These are phyloP conservation scores for Irpex lacteus DNA, from an alignment of 1,284 basidiomycete genomes.

Conservation along the genomic window DNA sequence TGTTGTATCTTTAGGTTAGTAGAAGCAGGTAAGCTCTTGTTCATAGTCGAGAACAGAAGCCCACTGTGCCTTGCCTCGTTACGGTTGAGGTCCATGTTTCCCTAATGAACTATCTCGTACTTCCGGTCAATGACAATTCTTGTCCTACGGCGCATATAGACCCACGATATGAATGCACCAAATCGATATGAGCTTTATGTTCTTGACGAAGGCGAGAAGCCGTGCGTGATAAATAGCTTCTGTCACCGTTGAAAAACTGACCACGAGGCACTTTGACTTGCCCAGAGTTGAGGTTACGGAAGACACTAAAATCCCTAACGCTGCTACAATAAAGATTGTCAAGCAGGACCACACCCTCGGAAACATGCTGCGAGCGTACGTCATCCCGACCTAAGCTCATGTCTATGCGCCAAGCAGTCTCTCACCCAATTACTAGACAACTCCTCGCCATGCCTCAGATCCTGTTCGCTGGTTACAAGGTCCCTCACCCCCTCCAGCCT, in stretches of 20 bases:
- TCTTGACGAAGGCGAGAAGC: constrained; percentile 88
- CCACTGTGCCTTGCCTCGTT: neutral
- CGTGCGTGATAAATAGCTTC: constrained; percentile 52
- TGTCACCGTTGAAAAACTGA: neutral
- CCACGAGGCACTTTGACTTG: constrained; percentile 2
- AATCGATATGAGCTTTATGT: constrained; percentile 91
- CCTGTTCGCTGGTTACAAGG: constrained; percentile 97
- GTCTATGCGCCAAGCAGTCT: neutral
- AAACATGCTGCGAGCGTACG: constrained; percentile 93
- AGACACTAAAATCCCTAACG: constrained; percentile 97
- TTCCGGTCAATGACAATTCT: neutral
- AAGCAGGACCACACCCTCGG: constrained; percentile 98
- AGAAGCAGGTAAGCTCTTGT: constrained; percentile 1
- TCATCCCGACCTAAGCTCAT: constrained; percentile 20
- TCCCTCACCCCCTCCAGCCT: constrained; percentile 94
- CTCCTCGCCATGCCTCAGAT: constrained; percentile 82
- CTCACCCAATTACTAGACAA: constrained; percentile 53
- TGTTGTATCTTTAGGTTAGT: neutral
- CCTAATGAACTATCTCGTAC: neutral
- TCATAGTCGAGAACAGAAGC: neutral
- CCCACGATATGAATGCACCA: constrained; percentile 76
- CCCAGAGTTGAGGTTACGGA: constrained; percentile 87
- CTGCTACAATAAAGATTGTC: constrained; percentile 89
- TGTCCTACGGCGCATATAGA: constrained; percentile 1
- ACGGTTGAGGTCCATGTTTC: too few species aligned